phyloP scores from a whole-genome alignment of 1,139 yeast genomes.

The Wickerhamiella pararugosa region DNA sequence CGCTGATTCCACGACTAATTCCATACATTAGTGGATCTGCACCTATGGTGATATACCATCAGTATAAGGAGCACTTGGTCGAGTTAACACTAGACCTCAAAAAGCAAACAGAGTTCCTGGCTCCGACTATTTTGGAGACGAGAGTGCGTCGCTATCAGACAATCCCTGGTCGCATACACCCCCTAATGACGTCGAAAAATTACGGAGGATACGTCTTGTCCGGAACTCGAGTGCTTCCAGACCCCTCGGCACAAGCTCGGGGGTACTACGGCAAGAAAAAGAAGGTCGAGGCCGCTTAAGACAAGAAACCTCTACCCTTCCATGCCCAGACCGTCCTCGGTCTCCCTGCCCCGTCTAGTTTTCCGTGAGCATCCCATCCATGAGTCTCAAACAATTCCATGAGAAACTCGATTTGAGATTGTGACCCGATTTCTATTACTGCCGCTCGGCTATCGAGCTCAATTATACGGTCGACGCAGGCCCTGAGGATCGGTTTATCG shows the following conservation, averaged over 20 bases:
- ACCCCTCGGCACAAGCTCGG: conserved; percentile 34
- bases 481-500: conserved; percentile 50
- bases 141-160: conserved; percentile 82
- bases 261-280: conserved; percentile 20
- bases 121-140: conserved; percentile 73
- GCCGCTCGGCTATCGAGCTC: conserved; percentile 30
- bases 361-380: conserved; percentile 14
- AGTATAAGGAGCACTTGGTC: conserved; percentile 62
- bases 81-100: conserved; percentile 56
- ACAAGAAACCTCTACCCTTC: neutral
- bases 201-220: conserved; percentile 80
- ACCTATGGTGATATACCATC: conserved; percentile 70
- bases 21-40: conserved; percentile 72
- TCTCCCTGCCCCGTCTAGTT: conserved; percentile 13
- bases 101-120: conserved; percentile 54
- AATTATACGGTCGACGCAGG: conserved; percentile 33
- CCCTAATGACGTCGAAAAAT: conserved; percentile 84
- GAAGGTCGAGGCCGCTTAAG: conserved; percentile 5
- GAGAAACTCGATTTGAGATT: conserved; percentile 21
- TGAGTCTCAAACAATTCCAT: conserved; percentile 2
- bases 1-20: conserved; percentile 46
- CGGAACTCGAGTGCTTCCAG: conserved; percentile 71
- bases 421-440: conserved; percentile 32
- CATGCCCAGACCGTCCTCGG: conserved; percentile 17
- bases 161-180: conserved; percentile 87